Evolutionary conservation across 441 rosid species (phyloP).

Genomic region (Jatropha multifida): DNA sequence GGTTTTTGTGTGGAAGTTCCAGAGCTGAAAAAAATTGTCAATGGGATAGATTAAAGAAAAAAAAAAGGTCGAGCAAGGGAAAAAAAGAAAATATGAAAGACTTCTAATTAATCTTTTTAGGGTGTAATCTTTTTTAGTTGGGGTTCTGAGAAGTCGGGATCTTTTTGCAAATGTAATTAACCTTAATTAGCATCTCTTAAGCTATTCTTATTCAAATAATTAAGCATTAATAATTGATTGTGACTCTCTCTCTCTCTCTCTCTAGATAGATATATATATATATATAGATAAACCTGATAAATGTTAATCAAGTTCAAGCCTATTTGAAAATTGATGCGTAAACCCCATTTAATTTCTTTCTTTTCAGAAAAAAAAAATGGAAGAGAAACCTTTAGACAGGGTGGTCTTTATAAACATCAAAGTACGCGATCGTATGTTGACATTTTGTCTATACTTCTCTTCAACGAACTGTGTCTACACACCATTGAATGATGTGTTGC

Average conservation of each 20-base stretch:
- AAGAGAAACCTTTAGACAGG: slow-evolving; percentile 10
- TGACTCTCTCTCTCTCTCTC: neutral
- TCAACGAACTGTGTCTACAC: neutral
- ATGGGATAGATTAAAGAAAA: neutral
- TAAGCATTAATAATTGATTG: neutral
- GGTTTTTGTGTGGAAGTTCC: neutral
- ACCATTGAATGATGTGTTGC: no score
- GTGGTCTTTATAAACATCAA: neutral
- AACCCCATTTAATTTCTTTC: no score
- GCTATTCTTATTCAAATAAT: slow-evolving; percentile 14
- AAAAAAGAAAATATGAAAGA: neutral
- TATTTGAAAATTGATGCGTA: neutral
- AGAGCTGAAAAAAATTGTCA: slow-evolving; percentile 19
- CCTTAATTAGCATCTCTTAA: neutral
- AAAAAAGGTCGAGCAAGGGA: neutral
- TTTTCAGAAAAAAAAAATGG: neutral
- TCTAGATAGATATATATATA: no score
- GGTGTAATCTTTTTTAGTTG: slow-evolving; percentile 16
- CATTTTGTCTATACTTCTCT: neutral
- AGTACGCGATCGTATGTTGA: neutral
- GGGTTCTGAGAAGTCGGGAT: slow-evolving; percentile 37
- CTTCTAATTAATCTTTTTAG: slow-evolving; percentile 11
- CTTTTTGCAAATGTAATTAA: slow-evolving; percentile 38
- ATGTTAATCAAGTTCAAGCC: neutral
- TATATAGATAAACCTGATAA: no score